These are phyloP conservation scores for Heliosperma pusillum DNA, from an alignment of 148 eudicot genomes.

Conservation along the genomic window DNA sequence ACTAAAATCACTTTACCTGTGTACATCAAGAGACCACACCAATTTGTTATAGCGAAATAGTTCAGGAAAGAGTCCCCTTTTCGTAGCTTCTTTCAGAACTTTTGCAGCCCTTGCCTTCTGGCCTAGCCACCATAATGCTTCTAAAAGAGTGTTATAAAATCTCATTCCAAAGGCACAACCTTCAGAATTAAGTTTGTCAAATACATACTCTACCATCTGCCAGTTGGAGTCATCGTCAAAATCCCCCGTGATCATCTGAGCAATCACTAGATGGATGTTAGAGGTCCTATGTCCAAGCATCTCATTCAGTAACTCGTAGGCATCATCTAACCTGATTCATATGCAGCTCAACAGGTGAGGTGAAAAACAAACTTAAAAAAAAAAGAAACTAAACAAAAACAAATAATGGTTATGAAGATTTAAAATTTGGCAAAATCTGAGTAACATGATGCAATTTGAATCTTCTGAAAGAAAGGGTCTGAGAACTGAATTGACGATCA, in stretches of 20 bases:
- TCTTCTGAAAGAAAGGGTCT: neutral
- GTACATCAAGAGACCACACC: conserved; percentile 89
- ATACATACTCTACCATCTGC: conserved; percentile 95
- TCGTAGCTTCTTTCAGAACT: conserved; percentile 84
- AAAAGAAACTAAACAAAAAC: neutral
- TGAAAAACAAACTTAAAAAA: neutral
- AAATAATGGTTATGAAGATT: neutral
- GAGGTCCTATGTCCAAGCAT: conserved; percentile 74
- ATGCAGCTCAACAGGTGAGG: conserved; percentile 1
- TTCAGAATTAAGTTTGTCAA: conserved; percentile 87
- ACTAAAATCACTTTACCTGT: conserved; percentile 46
- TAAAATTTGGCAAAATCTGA: neutral
- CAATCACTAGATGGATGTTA: conserved; percentile 84
- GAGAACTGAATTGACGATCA: neutral
- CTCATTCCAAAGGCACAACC: conserved; percentile 87
- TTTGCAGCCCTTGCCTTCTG: conserved; percentile 88
- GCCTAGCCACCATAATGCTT: conserved; percentile 94
- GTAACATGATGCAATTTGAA: neutral
- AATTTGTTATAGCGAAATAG: conserved; percentile 65
- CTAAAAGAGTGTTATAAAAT: conserved; percentile 82
- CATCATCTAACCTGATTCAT: conserved; percentile 57
- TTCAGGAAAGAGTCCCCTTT: conserved; percentile 90
- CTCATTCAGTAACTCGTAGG: conserved; percentile 69
- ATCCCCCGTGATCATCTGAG: conserved; percentile 89
- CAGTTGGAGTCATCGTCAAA: conserved; percentile 81